Conservation (phyloP, 495 filamentous ascomycete species). For the Choiromyces venosus region DNA sequence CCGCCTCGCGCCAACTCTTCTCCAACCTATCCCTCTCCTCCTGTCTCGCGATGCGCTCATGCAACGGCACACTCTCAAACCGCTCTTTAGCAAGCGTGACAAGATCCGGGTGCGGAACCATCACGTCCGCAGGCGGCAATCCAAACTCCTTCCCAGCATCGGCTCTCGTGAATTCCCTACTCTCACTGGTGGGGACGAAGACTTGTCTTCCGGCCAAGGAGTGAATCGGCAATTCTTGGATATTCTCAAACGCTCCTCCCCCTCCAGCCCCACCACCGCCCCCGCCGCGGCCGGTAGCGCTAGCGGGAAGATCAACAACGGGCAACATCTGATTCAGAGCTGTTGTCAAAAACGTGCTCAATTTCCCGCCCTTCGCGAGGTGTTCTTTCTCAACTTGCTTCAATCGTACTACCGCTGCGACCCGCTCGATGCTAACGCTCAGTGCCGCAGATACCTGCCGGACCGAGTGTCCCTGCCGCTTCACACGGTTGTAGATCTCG, state of each 20-base stretch:
- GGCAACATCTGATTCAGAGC: conserved; percentile 80
- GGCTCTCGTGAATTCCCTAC: conserved; percentile 75
- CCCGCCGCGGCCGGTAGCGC: conserved; percentile 25
- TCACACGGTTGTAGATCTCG: conserved; percentile 65
- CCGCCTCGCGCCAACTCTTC: conserved; percentile 36
- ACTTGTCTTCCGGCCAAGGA: conserved; percentile 72
- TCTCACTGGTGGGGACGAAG: conserved; percentile 86
- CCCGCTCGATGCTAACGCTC: conserved; percentile 75
- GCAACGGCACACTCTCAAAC: conserved; percentile 40
- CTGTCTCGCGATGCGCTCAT: conserved; percentile 46
- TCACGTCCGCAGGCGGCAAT: conserved; percentile 75
- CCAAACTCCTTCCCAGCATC: conserved; percentile 86
- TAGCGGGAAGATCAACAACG: conserved; percentile 45
- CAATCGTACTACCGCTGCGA: conserved; percentile 81
- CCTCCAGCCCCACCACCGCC: neutral
- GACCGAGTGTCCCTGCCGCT: conserved; percentile 59
- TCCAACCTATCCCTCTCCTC: conserved; percentile 45
- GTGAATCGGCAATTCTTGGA: conserved; percentile 87
- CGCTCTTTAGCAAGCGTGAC: conserved; percentile 57
- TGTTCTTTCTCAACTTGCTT: conserved; percentile 74
- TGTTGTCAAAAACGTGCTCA: conserved; percentile 68
- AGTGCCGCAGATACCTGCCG: conserved; percentile 71
- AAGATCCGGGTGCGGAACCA: conserved; percentile 84
- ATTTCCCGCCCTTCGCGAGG: conserved; percentile 60
- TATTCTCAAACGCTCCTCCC: conserved; percentile 64